Conservation (phyloP, 1,139 yeast genomes). For the Kodamaea alishanica region DNA sequence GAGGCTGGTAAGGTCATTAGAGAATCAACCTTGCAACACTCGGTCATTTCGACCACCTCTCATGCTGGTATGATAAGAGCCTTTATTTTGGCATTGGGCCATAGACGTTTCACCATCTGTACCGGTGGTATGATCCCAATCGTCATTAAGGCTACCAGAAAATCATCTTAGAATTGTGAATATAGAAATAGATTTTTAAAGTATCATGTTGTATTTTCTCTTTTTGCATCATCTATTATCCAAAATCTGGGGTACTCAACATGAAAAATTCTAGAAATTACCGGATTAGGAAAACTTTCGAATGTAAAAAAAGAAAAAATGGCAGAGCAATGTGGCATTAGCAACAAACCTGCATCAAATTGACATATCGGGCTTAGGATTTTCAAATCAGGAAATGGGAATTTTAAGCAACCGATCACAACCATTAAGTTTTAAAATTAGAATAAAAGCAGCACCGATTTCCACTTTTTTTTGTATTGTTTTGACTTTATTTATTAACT, state of each 20-base stretch:
- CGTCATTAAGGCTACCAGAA: conserved; percentile 22
- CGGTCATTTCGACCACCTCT: conserved; percentile 23
- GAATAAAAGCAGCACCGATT: neutral
- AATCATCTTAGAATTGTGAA: neutral
- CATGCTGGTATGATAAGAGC: conserved; percentile 26
- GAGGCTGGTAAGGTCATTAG: conserved; percentile 15
- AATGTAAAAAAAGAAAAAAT: too few species aligned
- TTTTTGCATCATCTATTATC: too few species aligned
- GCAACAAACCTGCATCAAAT: too few species aligned
- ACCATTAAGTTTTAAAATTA: neutral
- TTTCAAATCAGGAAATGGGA: too few species aligned
- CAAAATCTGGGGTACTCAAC: too few species aligned
- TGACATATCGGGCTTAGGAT: too few species aligned
- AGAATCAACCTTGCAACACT: conserved; percentile 11
- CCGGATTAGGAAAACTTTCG: too few species aligned
- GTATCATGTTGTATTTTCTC: too few species aligned
- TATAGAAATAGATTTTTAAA: neutral
- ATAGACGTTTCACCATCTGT: conserved; percentile 22
- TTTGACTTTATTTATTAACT: neutral
- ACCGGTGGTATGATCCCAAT: conserved; percentile 35
- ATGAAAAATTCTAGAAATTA: too few species aligned
- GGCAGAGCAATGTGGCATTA: too few species aligned
- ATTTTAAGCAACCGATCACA: too few species aligned
- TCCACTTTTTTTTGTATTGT: neutral
- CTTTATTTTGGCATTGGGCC: conserved; percentile 21